phyloP scores from a whole-genome alignment of 1,284 basidiomycete species.

The Pascua guehoae region DNA sequence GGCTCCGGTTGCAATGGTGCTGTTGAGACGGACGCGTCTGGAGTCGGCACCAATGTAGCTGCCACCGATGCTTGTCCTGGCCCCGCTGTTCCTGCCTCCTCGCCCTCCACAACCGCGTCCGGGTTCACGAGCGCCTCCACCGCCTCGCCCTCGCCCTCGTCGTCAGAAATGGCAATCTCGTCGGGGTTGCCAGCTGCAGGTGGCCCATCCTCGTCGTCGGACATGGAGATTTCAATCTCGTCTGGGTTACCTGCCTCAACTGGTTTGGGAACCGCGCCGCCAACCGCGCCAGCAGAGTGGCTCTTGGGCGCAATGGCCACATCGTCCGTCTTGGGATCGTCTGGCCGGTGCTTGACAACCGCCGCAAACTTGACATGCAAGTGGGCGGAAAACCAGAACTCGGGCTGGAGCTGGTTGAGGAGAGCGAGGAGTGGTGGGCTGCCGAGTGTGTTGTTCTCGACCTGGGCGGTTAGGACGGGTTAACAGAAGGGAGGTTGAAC shows the following conservation, averaged over 20 bases:
- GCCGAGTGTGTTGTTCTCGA: slow-evolving; percentile 68
- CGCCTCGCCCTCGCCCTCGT: slow-evolving; percentile 69
- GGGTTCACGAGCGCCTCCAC: slow-evolving; percentile 57
- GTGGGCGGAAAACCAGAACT: slow-evolving; percentile 97
- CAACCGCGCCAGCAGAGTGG: too few species aligned
- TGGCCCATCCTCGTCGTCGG: slow-evolving; percentile 52
- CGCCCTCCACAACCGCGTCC: slow-evolving; percentile 57
- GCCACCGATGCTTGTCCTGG: neutral
- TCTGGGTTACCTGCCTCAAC: slow-evolving; percentile 57
- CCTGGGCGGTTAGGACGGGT: slow-evolving; percentile 31
- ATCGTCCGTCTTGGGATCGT: neutral
- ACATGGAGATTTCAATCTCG: slow-evolving; percentile 58
- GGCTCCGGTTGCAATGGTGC: neutral
- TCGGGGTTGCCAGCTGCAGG: slow-evolving; percentile 58
- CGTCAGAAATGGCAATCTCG: slow-evolving; percentile 65
- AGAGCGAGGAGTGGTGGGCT: slow-evolving; percentile 84
- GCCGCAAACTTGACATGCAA: slow-evolving; percentile 80
- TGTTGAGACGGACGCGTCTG: neutral
- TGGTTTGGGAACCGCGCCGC: neutral
- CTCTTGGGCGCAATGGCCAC: neutral
- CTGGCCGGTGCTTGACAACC: slow-evolving; percentile 56
- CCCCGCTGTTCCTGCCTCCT: slow-evolving; percentile 21
- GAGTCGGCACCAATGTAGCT: too few species aligned
- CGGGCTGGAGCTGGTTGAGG: slow-evolving; percentile 67
- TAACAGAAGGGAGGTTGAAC: neutral